Percentiles rank a stretch among this genome's conserved stretches.
Evolutionary conservation across 2,329 filamentous ascomycete species (phyloP).

Genomic region (Pestalotiopsis sp.): DNA sequence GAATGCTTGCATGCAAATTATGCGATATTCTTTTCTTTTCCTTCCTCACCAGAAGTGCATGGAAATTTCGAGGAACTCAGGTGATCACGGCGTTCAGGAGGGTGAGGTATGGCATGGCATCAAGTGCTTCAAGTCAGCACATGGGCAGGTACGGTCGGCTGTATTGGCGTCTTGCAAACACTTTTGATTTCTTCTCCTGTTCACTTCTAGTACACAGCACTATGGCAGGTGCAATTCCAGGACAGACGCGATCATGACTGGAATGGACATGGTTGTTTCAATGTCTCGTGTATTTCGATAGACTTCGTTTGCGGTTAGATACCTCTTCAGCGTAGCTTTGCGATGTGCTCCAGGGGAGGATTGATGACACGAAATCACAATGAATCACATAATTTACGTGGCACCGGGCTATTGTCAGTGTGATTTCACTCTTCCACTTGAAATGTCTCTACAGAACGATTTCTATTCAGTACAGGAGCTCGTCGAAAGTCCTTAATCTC

Average conservation of each 20-base stretch:
- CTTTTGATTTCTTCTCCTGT: not conserved
- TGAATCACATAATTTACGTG: no score
- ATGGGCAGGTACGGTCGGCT: not conserved
- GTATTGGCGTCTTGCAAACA: not conserved
- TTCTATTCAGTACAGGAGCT: no score
- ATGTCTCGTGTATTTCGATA: not conserved
- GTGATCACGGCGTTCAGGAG: conserved; percentile 1
- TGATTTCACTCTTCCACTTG: no score
- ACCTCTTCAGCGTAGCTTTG: conserved; percentile 21
- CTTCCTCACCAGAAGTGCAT: not conserved
- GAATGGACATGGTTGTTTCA: not conserved
- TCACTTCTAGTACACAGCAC: not conserved
- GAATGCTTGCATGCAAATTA: not conserved
- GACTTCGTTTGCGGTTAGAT: conserved; percentile 23
- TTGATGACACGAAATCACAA: no score
- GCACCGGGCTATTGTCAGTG: no score
- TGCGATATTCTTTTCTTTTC: not conserved
- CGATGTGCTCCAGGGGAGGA: not conserved
- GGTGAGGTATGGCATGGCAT: conserved; percentile 4
- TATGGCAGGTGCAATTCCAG: not conserved
- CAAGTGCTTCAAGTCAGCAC: not conserved
- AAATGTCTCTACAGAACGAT: no score
- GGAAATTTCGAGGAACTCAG: not conserved
- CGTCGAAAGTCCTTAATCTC: no score
- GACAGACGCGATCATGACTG: not conserved